Evolutionary conservation across 139 green algal species (phyloP).

Genomic region (Trebouxia sp.): DNA sequence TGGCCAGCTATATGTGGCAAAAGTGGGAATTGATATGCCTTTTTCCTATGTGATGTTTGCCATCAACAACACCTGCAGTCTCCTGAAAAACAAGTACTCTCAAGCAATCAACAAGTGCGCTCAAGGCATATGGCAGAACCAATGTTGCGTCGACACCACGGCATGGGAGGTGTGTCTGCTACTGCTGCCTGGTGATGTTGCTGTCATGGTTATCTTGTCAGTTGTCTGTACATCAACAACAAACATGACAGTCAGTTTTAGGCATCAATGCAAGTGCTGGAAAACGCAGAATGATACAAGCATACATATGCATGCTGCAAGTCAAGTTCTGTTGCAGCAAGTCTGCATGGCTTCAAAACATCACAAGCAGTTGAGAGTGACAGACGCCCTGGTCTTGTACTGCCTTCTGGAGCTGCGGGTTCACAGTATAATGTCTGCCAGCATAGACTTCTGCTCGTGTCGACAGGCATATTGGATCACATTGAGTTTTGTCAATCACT

Average conservation of each 20-base stretch:
- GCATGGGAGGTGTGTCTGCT: not conserved
- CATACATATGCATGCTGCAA: not conserved
- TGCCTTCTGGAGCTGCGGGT: too few relatives aligned
- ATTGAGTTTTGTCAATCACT: not conserved
- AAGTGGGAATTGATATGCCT: not conserved
- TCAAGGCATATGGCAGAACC: not conserved
- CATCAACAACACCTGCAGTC: not conserved
- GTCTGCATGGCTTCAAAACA: too few relatives aligned
- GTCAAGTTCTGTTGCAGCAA: too few relatives aligned
- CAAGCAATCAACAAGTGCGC: not conserved
- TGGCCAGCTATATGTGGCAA: not conserved
- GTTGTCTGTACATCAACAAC: not conserved
- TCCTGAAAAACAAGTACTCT: not conserved
- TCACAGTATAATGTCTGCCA: too few relatives aligned
- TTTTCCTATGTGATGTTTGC: not conserved
- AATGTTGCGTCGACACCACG: not conserved
- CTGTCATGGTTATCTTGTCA: too few relatives aligned
- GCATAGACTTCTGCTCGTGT: too few relatives aligned
- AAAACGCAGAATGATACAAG: not conserved
- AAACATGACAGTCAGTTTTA: too few relatives aligned
- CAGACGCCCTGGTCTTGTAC: too few relatives aligned
- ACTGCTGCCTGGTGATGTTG: too few relatives aligned
- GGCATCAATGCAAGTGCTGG: too few relatives aligned
- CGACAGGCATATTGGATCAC: too few relatives aligned
- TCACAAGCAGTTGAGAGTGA: too few relatives aligned